Conservation (phyloP, 305 asterid species). For the Solanum hybrid region DNA sequence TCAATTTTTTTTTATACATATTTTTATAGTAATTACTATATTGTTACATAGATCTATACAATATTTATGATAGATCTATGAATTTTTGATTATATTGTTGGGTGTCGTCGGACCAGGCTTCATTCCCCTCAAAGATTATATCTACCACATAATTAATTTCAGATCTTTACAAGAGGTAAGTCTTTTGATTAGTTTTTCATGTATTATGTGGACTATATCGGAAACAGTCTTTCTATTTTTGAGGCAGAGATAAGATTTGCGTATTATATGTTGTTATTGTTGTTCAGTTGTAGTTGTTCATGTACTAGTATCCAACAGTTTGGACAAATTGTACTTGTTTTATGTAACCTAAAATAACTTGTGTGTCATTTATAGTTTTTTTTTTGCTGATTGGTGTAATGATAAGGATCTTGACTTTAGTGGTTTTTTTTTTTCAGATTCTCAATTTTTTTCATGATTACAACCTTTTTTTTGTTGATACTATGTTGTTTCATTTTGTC, state of each 20-base stretch:
- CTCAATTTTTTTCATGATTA: background rate
- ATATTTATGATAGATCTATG: background rate
- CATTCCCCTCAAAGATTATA: constrained; percentile 79
- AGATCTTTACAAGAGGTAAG: too few species aligned
- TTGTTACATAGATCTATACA: constrained; percentile 4
- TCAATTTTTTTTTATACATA: background rate
- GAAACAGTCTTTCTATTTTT: background rate
- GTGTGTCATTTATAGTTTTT: background rate
- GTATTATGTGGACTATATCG: background rate
- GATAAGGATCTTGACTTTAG: constrained; percentile 15
- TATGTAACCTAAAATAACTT: background rate
- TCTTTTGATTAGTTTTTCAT: background rate
- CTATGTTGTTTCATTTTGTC: background rate
- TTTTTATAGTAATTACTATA: background rate
- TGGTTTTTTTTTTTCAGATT: background rate
- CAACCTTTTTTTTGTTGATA: background rate
- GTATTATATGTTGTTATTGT: background rate
- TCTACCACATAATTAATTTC: background rate
- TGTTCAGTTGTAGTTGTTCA: background rate
- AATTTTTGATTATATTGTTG: constrained; percentile 5
- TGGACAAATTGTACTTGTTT: background rate
- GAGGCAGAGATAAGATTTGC: background rate
- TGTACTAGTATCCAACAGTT: background rate
- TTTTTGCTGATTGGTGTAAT: constrained; percentile 10
- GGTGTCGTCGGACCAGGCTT: constrained; percentile 98